Percentiles rank a stretch among this genome's conserved stretches.
Evolutionary conservation across 2,329 filamentous ascomycete species (phyloP).

Genomic region (Xylariaceae sp.): DNA sequence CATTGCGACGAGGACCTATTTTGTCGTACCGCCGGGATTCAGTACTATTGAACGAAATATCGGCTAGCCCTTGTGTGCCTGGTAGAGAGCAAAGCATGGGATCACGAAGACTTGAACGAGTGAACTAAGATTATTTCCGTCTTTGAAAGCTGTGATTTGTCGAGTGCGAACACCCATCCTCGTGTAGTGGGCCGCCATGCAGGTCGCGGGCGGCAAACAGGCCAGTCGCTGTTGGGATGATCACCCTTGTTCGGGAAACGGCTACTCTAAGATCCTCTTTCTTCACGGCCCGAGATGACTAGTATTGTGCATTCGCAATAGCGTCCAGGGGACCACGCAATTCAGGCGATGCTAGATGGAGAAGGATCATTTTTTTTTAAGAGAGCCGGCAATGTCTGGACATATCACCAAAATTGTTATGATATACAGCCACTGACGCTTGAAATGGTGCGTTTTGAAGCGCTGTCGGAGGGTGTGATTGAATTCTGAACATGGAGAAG

Average conservation of each 20-base stretch:
- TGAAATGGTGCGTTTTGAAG: too few species aligned
- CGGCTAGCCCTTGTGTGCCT: slow-evolving; percentile 3
- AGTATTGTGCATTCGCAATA: too few species aligned
- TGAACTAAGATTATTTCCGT: slow-evolving; percentile 5
- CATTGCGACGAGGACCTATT: slow-evolving; percentile 8
- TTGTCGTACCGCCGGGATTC: slow-evolving; percentile 5
- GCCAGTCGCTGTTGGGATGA: slow-evolving; percentile 9
- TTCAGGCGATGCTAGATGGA: too few species aligned
- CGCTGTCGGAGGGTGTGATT: too few species aligned
- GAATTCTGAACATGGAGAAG: background rate
- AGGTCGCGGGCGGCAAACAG: slow-evolving; percentile 25
- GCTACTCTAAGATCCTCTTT: slow-evolving; percentile 11
- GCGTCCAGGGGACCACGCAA: too few species aligned
- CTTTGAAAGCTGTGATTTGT: slow-evolving; percentile 22
- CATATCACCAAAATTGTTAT: too few species aligned
- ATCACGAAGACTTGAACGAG: slow-evolving; percentile 15
- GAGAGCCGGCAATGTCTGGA: too few species aligned
- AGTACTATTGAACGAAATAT: slow-evolving; percentile 3
- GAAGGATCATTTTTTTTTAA: too few species aligned
- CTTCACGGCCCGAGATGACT: slow-evolving; percentile 6
- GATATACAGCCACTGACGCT: too few species aligned
- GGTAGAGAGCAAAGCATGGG: slow-evolving; percentile 1
- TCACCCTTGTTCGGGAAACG: slow-evolving; percentile 8
- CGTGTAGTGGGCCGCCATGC: slow-evolving; percentile 13
- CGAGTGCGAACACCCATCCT: slow-evolving; percentile 9